Percentiles rank a stretch among this genome's conserved stretches.
phyloP scores from a whole-genome alignment of 306 rosid species.

The Ochetophila trinervis region DNA sequence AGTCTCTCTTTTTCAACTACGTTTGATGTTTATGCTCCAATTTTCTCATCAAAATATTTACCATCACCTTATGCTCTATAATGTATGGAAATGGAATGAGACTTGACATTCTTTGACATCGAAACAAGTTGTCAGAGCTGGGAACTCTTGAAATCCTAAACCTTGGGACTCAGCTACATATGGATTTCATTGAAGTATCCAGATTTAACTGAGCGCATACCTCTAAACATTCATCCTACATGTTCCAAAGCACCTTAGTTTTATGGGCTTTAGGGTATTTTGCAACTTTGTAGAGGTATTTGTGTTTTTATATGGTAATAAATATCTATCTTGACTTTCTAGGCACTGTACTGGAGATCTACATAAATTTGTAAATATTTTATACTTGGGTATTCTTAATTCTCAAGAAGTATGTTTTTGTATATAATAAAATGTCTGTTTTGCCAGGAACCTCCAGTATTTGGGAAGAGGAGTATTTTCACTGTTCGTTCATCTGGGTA shows the following conservation, averaged over 20 bases:
- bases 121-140: no score
- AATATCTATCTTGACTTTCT: background rate
- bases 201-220: no score
- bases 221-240: background rate
- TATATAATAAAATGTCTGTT: conserved; percentile 8
- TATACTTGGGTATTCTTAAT: background rate
- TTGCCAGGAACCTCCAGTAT: conserved; percentile 91
- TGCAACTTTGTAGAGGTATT: background rate
- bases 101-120: no score
- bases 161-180: no score
- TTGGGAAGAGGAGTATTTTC: conserved; percentile 91
- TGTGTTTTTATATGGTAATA: background rate
- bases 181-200: no score
- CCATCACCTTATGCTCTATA: no score
- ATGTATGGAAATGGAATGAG: no score
- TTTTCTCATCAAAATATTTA: no score
- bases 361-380: background rate
- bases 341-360: background rate
- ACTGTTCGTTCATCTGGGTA: conserved; percentile 73
- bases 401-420: background rate
- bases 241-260: background rate
- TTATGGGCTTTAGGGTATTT: background rate
- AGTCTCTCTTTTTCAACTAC: background rate
- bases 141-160: no score
- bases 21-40: no score